Evolutionary conservation across 345 rosid species (phyloP).

Genomic region (Citrus australasica): DNA sequence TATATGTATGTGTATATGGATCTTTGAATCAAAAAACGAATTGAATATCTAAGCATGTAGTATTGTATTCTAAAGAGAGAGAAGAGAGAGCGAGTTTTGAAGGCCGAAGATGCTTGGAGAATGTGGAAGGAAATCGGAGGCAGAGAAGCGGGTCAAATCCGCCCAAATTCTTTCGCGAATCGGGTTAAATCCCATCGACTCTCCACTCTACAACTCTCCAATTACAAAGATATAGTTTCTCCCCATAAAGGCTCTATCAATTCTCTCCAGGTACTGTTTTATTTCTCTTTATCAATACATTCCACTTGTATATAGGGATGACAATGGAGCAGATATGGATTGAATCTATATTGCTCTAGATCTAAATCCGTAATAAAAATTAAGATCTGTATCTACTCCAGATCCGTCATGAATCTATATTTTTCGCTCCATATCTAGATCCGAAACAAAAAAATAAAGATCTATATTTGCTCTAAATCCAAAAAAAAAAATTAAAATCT

Average conservation of each 20-base stretch:
- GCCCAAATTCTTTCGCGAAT: slow-evolving; percentile 55
- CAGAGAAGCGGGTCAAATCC: slow-evolving; percentile 82
- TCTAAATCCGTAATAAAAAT: too few species aligned
- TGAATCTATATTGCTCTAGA: too few species aligned
- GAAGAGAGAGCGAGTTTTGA: slow-evolving; percentile 5
- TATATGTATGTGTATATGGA: background rate
- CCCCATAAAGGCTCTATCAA: slow-evolving; percentile 85
- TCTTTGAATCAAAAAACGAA: background rate
- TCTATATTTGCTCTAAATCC: too few species aligned
- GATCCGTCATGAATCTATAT: too few species aligned
- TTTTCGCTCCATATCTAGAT: too few species aligned
- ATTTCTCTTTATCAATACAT: background rate
- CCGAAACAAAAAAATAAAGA: too few species aligned
- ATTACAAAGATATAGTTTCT: slow-evolving; percentile 74
- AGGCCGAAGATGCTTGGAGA: slow-evolving; percentile 66
- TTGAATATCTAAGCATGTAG: background rate
- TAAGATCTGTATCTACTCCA: too few species aligned
- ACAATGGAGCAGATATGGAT: too few species aligned
- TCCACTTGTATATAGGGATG: background rate
- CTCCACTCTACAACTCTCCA: slow-evolving; percentile 66
- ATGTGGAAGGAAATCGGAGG: slow-evolving; percentile 84
- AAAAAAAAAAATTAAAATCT: too few species aligned
- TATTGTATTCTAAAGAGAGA: background rate
- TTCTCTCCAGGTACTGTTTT: slow-evolving; percentile 68
- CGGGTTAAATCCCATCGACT: slow-evolving; percentile 57